Percentiles rank a stretch among this genome's conserved stretches.
Evolutionary conservation across 805 yeast genomes (phyloP).

Genomic region (Metschnikowia gelsemii): DNA sequence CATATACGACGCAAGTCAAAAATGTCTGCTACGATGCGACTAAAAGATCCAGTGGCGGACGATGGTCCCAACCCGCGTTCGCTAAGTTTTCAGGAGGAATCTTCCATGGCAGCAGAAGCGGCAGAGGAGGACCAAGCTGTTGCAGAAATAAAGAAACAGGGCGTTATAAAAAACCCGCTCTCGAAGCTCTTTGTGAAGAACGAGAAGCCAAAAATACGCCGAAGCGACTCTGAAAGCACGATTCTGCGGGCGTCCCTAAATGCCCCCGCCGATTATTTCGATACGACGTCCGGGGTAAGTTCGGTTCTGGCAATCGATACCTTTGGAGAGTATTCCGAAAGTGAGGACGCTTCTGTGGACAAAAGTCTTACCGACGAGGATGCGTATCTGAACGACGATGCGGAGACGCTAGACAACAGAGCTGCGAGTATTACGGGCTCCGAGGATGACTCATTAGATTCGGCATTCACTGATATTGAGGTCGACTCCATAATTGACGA

Average conservation of each 20-base stretch:
- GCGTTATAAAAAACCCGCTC: conserved; percentile 13
- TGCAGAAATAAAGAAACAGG: conserved; percentile 3
- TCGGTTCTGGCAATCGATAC: conserved; percentile 4
- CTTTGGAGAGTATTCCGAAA: conserved; percentile 2
- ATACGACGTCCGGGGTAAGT: background rate
- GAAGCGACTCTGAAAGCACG: conserved; percentile 15
- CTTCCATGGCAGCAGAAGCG: conserved; percentile 4
- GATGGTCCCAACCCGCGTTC: background rate
- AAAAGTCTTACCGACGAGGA: conserved; percentile 8
- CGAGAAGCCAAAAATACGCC: conserved; percentile 6
- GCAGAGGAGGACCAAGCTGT: background rate
- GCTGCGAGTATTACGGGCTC: conserved; percentile 3
- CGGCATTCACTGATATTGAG: conserved; percentile 46
- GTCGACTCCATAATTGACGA: conserved; percentile 37
- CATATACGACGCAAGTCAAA: conserved; percentile 13
- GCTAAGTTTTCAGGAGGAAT: conserved; percentile 6
- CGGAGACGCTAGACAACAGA: conserved; percentile 6
- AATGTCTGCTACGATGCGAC: conserved; percentile 2
- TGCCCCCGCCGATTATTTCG: conserved; percentile 3
- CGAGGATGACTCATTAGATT: conserved; percentile 34
- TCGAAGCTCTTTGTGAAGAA: conserved; percentile 16
- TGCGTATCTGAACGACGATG: conserved; percentile 4
- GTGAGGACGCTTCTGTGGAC: conserved; percentile 1
- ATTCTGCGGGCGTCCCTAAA: conserved; percentile 8
- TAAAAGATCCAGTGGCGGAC: conserved; percentile 7